A percentile compares a stretch with the other conserved stretches of the same genome.
phyloP scores from a whole-genome alignment of 2,329 filamentous ascomycete species.

The Neophaeococcomyces aloes region DNA sequence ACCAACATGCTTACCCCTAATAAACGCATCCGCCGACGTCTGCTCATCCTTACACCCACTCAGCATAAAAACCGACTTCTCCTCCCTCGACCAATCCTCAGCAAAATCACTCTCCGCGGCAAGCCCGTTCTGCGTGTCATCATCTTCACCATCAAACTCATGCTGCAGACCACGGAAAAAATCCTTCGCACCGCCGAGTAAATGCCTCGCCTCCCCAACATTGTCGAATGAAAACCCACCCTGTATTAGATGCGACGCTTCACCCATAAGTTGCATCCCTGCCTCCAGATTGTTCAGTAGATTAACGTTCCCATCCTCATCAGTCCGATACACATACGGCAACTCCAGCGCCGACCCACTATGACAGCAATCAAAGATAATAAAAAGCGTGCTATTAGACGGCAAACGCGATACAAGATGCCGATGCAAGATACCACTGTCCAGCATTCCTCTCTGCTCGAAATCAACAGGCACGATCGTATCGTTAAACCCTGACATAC shows the following conservation, averaged over 20 bases:
- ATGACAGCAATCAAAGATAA: constrained; percentile 52
- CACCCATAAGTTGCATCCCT: constrained; percentile 40
- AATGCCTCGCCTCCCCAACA: constrained; percentile 40
- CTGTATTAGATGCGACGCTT: constrained; percentile 41
- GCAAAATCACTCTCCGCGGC: constrained; percentile 33
- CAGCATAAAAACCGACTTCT: constrained; percentile 43
- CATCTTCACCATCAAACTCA: constrained; percentile 30
- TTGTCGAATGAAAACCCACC: constrained; percentile 35
- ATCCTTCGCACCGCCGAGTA: constrained; percentile 43
- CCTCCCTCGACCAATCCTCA: constrained; percentile 36
- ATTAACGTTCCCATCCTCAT: constrained; percentile 46
- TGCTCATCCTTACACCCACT: constrained; percentile 42
- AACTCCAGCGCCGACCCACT: constrained; percentile 50
- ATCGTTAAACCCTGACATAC: constrained; percentile 32
- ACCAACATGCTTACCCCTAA: constrained; percentile 29
- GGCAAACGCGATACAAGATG: constrained; percentile 31
- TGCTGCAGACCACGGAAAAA: constrained; percentile 39
- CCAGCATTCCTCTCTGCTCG: constrained; percentile 43
- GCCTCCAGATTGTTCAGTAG: constrained; percentile 46
- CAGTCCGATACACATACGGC: constrained; percentile 47
- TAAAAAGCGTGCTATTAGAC: constrained; percentile 25
- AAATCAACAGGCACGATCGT: constrained; percentile 47
- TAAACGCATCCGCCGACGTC: constrained; percentile 40
- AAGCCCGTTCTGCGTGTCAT: constrained; percentile 35
- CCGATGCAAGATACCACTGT: constrained; percentile 32